These are phyloP conservation scores for Beta corolliflora DNA, from an alignment of 179 eudicot species.

Conservation along the genomic window DNA sequence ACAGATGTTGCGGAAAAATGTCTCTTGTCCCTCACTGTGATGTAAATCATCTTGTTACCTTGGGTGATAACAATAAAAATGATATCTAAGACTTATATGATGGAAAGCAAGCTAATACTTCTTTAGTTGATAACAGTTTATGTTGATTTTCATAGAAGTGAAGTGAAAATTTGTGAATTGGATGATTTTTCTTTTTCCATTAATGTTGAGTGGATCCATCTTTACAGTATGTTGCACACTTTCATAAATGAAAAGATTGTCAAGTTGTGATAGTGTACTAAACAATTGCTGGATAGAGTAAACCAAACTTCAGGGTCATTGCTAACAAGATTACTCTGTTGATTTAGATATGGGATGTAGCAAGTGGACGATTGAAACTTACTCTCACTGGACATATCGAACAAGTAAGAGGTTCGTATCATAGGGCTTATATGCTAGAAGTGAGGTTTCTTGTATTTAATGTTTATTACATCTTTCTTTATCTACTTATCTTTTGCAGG, in stretches of 20 bases:
- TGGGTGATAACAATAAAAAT: background rate
- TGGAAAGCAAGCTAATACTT: background rate
- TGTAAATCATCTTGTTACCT: background rate
- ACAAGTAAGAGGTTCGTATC: constrained; percentile 84
- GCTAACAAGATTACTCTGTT: constrained; percentile 18
- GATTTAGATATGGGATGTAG: constrained; percentile 93
- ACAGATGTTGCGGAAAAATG: background rate
- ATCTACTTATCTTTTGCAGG: constrained; percentile 44
- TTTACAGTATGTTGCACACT: too few species aligned
- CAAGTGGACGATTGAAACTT: constrained; percentile 73
- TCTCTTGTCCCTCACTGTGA: background rate
- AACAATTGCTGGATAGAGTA: background rate
- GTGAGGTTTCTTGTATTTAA: background rate
- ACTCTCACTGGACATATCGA: constrained; percentile 98
- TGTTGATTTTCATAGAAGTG: background rate
- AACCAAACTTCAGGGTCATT: constrained; percentile 1
- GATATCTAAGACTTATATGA: background rate
- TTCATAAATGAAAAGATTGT: background rate
- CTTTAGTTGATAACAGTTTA: background rate
- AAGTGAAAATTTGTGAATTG: background rate
- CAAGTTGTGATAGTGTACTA: background rate
- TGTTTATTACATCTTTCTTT: background rate
- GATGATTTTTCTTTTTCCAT: background rate
- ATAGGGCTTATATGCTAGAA: background rate
- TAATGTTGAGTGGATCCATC: too few species aligned